phyloP scores from a whole-genome alignment of 2,329 filamentous ascomycete genomes.

The Pseudohalonectria lignicola region DNA sequence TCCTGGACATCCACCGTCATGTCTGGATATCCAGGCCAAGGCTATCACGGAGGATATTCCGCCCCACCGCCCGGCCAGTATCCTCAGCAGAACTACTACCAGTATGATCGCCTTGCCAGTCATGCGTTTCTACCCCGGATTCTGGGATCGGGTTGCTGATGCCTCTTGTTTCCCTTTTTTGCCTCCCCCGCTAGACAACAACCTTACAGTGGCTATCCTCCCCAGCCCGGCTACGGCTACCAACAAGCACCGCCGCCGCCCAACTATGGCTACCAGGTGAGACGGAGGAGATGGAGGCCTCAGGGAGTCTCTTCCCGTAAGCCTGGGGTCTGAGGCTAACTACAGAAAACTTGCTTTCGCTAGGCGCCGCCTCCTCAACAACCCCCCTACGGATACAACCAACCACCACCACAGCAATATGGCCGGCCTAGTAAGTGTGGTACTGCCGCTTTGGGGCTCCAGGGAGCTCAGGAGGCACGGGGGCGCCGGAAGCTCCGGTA shows the following conservation, averaged over 20 bases:
- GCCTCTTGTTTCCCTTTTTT: neutral
- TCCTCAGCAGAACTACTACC: conserved; percentile 5
- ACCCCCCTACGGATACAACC: no score
- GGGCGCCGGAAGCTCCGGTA: no score
- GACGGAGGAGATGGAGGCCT: no score
- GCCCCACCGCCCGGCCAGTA: conserved; percentile 6
- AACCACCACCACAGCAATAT: conserved; percentile 28
- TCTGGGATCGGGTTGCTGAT: neutral
- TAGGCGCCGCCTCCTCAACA: no score
- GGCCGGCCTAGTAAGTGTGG: conserved; percentile 39
- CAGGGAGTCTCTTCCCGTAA: no score
- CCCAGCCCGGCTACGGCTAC: conserved; percentile 26
- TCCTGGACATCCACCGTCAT: conserved; percentile 3
- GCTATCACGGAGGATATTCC: conserved; percentile 6
- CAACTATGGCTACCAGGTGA: conserved; percentile 18
- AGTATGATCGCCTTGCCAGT: conserved; percentile 1
- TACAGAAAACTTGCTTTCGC: no score
- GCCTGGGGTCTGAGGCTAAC: no score
- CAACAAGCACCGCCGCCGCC: conserved; percentile 38
- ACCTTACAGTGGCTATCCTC: conserved; percentile 36
- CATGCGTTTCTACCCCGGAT: neutral
- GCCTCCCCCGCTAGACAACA: conserved; percentile 25
- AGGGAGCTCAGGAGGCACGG: no score
- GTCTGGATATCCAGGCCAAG: conserved; percentile 8
- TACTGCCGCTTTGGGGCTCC: no score